Evolutionary conservation across 139 green algal genomes (phyloP), one percentile per base, ranked within the genome.

Genomic region (Zygnema circumcarinatum): DNA sequence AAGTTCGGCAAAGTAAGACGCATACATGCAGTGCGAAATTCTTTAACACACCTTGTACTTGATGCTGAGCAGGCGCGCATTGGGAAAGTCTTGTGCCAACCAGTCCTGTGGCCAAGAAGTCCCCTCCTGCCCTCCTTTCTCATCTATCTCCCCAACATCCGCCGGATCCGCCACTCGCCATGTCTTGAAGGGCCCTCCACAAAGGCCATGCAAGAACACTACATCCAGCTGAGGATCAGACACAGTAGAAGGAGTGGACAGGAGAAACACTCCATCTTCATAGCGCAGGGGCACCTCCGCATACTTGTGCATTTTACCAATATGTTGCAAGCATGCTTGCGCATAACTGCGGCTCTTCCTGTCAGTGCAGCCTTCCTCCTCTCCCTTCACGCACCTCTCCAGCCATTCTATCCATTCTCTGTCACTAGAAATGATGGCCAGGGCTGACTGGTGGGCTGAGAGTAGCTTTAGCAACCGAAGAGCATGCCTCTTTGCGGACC

Each of bases 201-300:
- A 53, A 29, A 93, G 47, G 33, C 90, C 90, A 47, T 93, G 90
- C 7, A 93, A 36, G 72, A 93, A 93, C 16, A 93, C 90, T 29
- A 93, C 88, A 76, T 93, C 90, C 2, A 93, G 1, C n/a, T 22
- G 16, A 2, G 82, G 82, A 25, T 76, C 69, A 81, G 21, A 25
- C 29, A 3, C 69, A 86, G 67, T 84, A 47, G 3, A n/a, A 20
- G 32, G 67, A 86, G 39, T 25, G 16, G 79, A 73, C 69, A 86
- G 16, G 3, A 86, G 79, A 11, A 62, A 86, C 42, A 86, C 79
- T 21, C 79, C 79, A 68, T 86, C 79, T 29, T 74, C 79, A 83
- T 86, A 86, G 22, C 79, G 39, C 3, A 29, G 79, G 7, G 16
- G 16, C 16, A 52, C 36, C 16, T 20, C 69, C 16, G 11, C 69